Base-by-base conservation (phyloP, 2,329 filamentous ascomycete genomes). In the Pseudopyrenochaeta lycopersici region DNA sequence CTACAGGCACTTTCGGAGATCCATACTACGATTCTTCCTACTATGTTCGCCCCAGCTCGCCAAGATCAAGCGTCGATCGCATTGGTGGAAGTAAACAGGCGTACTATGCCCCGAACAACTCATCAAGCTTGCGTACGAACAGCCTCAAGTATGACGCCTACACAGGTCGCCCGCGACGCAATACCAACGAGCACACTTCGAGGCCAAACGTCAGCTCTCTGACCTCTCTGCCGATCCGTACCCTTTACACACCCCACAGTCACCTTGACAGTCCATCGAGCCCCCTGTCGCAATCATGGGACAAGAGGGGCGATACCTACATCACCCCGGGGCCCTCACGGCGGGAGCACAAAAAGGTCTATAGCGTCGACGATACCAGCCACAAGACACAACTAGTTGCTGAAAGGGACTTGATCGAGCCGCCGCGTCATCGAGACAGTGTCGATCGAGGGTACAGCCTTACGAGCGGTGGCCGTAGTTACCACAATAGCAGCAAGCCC, bases 311-410 rank as follows among this genome's bases (percentile, higher is more conserved):
- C 36, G 75, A 71, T 27, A 69, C 58, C 32, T 79, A 77, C 64
- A 70, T 79, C 46, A 75, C 73, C 2, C 74, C 77, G 14, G 52
- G 54, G 7, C 54, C 63, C 7, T 58, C 69, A 20, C 67, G 69
- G 29, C 58, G 63, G 6, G 72, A 76, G 27, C 78, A 81, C 60
- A 81, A 80, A 65, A 80, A 80, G 61, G 70, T 82, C 20, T 82
- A 82, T 67, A 80, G 77, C 56, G 76, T 82, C 10, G 79, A 81
- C 46, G 77, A 81, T 47, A 72, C 73, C 52, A 73, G 74, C 54
- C 73, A 76, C 46, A 63, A 71, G 10, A 67, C 73, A 23, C 71
- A 70, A 60, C 64, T 75, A 30, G 68, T 74, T 17, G 70, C 73
- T n/a, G 75, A 76, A 45, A 68, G 70, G 36, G 73, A 78, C 30